phyloP scores from a whole-genome alignment of 768 basidiomycete genomes.

The Gautieria morchelliformis region DNA sequence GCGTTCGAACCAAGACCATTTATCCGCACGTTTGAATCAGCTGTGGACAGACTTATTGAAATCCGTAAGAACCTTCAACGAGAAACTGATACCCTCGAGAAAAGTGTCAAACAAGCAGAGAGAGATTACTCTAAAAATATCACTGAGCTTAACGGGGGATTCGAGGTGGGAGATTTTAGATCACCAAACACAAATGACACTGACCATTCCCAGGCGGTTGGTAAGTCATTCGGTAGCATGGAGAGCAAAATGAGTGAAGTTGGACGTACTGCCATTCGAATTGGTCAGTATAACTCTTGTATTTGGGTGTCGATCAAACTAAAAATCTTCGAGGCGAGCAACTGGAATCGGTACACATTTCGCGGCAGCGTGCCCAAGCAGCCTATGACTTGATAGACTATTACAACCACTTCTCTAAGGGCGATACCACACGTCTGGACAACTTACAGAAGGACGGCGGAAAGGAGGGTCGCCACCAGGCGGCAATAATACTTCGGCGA shows the following conservation, averaged over 20 bases:
- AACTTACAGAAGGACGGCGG: constrained; percentile 74
- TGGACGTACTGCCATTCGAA: constrained; percentile 86
- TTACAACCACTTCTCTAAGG: constrained; percentile 85
- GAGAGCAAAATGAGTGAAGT: constrained; percentile 89
- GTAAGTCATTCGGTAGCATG: constrained; percentile 80
- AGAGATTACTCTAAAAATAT: constrained; percentile 92
- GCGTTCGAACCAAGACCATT: constrained; percentile 95
- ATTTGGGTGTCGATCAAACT: constrained; percentile 1
- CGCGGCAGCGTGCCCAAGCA: constrained; percentile 86
- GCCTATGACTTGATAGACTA: constrained; percentile 90
- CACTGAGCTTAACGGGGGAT: constrained; percentile 84
- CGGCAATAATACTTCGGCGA: constrained; percentile 79
- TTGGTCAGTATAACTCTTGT: constrained; percentile 44
- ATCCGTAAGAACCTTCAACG: constrained; percentile 85
- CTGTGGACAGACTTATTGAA: constrained; percentile 79
- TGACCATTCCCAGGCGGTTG: constrained; percentile 54
- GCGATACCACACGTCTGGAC: constrained; percentile 68
- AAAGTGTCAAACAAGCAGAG: constrained; percentile 79
- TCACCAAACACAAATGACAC: neutral
- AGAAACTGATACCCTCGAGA: constrained; percentile 88
- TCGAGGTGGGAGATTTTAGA: constrained; percentile 58
- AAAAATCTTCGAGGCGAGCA: constrained; percentile 63
- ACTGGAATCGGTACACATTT: constrained; percentile 87
- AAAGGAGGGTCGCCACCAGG: constrained; percentile 76
- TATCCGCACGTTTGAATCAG: constrained; percentile 83